Percentiles rank a stretch among this genome's conserved stretches.
Conservation (phyloP, 306 rosid genomes). For the Cicer pinnatifidum region DNA sequence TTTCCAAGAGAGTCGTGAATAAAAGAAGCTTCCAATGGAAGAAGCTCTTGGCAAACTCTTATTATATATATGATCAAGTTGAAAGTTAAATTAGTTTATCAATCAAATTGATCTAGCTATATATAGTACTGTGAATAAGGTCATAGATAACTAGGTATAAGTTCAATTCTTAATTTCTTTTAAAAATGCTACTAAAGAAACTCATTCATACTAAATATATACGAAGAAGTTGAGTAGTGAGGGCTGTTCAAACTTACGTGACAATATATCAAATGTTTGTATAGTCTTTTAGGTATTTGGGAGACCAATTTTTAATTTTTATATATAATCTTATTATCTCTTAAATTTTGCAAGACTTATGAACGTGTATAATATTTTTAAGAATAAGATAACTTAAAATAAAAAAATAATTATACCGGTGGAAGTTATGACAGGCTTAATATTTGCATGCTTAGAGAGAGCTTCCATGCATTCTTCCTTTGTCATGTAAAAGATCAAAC, state of each 20-base stretch:
- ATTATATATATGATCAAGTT: background rate
- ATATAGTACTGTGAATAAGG: too few species aligned
- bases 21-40: background rate
- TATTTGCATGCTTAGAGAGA: constrained; percentile 85
- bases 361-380: background rate
- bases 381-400: background rate
- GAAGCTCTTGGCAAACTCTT: background rate
- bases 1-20: background rate
- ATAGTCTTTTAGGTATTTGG: too few species aligned
- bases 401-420: constrained; percentile 59
- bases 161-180: background rate
- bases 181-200: too few species aligned
- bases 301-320: background rate
- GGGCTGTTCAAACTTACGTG: too few species aligned
- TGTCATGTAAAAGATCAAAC: constrained; percentile 81
- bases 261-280: too few species aligned
- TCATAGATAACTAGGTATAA: background rate
- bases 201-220: too few species aligned
- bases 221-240: too few species aligned
- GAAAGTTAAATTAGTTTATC: background rate
- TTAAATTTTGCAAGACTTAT: background rate
- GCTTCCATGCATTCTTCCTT: constrained; percentile 96
- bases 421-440: constrained; percentile 83
- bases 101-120: background rate
- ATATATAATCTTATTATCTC: background rate